Percentiles rank a stretch among this genome's conserved stretches.
Evolutionary conservation across 2,329 filamentous ascomycete species (phyloP).

Genomic region (Juglanconis oblonga): DNA sequence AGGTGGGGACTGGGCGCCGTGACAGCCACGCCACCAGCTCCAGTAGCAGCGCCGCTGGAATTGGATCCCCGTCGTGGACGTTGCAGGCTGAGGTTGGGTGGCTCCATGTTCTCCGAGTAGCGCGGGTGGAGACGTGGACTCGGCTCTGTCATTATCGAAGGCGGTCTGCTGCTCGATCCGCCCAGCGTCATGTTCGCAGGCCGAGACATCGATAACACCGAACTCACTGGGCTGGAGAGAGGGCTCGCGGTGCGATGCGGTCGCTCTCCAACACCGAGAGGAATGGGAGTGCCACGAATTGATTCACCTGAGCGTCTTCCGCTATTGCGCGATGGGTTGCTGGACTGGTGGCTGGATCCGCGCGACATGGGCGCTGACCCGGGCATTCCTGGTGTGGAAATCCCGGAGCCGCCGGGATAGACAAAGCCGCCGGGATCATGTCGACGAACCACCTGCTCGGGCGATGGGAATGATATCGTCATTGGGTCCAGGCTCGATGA

Average conservation of each 20-base stretch:
- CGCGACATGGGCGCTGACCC: conserved; percentile 48
- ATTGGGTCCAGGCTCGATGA: conserved; percentile 24
- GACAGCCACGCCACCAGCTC: background rate
- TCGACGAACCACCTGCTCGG: conserved; percentile 17
- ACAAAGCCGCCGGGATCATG: conserved; percentile 31
- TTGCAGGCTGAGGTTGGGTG: conserved; percentile 4
- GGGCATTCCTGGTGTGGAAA: background rate
- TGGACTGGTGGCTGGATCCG: conserved; percentile 39
- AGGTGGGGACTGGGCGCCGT: background rate
- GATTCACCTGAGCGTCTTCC: conserved; percentile 22
- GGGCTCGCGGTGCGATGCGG: conserved; percentile 10
- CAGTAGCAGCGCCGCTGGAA: background rate
- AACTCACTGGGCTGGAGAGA: conserved; percentile 5
- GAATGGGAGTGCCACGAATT: background rate
- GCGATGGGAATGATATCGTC: conserved; percentile 23
- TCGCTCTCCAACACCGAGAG: background rate
- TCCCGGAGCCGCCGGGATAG: conserved; percentile 28
- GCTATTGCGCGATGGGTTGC: conserved; percentile 23
- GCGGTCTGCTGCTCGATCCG: conserved; percentile 28
- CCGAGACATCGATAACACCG: background rate
- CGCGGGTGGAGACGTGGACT: conserved; percentile 32
- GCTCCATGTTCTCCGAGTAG: background rate
- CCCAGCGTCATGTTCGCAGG: conserved; percentile 16
- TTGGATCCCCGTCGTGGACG: conserved; percentile 1
- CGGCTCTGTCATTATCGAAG: conserved; percentile 43